Evolutionary conservation across 1,284 basidiomycete genomes (phyloP).

Genomic region (Neonothopanus nambi): DNA sequence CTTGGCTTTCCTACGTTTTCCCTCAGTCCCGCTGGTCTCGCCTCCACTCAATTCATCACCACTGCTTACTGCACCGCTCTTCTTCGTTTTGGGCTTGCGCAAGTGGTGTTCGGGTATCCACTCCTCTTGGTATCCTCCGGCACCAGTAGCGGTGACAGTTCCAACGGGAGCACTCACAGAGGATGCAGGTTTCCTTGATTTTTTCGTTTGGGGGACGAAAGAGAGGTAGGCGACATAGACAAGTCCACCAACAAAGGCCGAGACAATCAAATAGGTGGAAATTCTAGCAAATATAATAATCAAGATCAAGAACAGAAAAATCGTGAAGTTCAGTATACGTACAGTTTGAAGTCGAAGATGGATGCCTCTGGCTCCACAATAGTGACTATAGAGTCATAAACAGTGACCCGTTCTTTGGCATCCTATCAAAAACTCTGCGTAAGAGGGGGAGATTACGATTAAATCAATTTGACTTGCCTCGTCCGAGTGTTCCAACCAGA

Average conservation of each 20-base stretch:
- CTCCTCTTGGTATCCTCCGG: constrained; percentile 83
- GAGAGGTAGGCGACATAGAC: constrained; percentile 70
- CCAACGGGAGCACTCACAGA: constrained; percentile 58
- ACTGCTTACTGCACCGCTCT: constrained; percentile 47
- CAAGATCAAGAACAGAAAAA: background rate
- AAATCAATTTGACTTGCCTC: constrained; percentile 46
- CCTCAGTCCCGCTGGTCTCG: constrained; percentile 59
- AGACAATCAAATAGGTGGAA: constrained; percentile 75
- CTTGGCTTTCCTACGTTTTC: constrained; percentile 57
- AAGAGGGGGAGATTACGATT: background rate
- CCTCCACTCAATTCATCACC: constrained; percentile 68
- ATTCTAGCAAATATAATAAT: constrained; percentile 45
- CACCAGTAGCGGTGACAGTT: constrained; percentile 65
- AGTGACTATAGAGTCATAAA: constrained; percentile 78
- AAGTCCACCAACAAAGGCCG: constrained; percentile 63
- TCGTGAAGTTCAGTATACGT: constrained; percentile 32
- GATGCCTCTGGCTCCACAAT: constrained; percentile 82
- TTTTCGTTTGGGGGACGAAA: constrained; percentile 63
- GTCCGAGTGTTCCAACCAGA: constrained; percentile 76
- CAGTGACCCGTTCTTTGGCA: constrained; percentile 61
- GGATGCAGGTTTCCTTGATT: constrained; percentile 39
- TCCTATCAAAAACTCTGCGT: constrained; percentile 38
- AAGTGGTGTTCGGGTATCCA: constrained; percentile 91
- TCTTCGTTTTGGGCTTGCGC: constrained; percentile 61
- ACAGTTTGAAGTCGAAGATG: constrained; percentile 83